Conservation (phyloP, 2,329 filamentous ascomycete species). For the Herpomyces periplanetae region DNA sequence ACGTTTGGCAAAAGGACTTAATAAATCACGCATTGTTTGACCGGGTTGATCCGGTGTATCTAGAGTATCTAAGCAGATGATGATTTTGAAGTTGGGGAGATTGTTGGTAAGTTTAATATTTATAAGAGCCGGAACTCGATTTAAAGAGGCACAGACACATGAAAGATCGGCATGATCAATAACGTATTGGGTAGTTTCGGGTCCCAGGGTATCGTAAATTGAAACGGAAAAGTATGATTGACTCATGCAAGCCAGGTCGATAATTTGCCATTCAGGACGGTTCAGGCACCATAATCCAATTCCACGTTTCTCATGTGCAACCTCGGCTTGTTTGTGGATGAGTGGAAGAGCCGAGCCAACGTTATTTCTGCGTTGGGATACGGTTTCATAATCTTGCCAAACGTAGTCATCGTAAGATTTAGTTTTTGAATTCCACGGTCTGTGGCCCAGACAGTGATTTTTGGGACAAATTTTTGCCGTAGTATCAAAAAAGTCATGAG, state of each 20-base stretch:
- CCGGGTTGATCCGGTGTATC: constrained; percentile 36
- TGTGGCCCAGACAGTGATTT: constrained; percentile 33
- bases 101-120: constrained; percentile 42
- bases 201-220: constrained; percentile 76
- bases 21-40: constrained; percentile 34
- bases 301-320: constrained; percentile 24
- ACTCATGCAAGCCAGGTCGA: constrained; percentile 48
- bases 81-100: constrained; percentile 42
- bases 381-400: constrained; percentile 45
- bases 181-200: constrained; percentile 72
- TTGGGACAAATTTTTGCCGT: constrained; percentile 18
- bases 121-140: constrained; percentile 40
- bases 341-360: constrained; percentile 54
- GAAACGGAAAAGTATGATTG: constrained; percentile 66
- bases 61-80: constrained; percentile 49
- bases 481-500: constrained; percentile 7
- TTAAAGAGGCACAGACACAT: constrained; percentile 36
- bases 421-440: constrained; percentile 32
- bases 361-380: constrained; percentile 39
- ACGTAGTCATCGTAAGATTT: constrained; percentile 35
- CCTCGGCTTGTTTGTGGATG: constrained; percentile 29
- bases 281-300: constrained; percentile 61
- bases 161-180: constrained; percentile 49
- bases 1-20: constrained; percentile 31
- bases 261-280: constrained; percentile 55